Evolutionary conservation across 2,329 filamentous ascomycete genomes (phyloP).

Genomic region (Diaporthe amygdali): DNA sequence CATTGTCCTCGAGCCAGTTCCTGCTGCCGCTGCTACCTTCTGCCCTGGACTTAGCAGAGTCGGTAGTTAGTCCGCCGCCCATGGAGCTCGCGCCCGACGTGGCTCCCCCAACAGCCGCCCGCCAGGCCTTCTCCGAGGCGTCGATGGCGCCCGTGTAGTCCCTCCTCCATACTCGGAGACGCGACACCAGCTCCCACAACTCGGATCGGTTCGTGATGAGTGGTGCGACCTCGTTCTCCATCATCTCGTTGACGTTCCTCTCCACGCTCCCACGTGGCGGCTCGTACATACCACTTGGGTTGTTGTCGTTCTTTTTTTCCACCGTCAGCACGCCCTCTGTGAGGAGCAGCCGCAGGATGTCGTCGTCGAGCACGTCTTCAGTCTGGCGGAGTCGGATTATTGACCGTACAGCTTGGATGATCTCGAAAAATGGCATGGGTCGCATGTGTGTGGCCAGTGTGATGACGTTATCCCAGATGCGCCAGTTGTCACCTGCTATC

Average conservation of each 20-base stretch:
- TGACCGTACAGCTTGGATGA: constrained; percentile 75
- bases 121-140: constrained; percentile 89
- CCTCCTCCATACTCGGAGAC: constrained; percentile 74
- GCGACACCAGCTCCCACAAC: constrained; percentile 78
- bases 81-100: constrained; percentile 48
- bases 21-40: constrained; percentile 41
- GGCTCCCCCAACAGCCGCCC: constrained; percentile 66
- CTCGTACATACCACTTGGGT: constrained; percentile 36
- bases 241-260: constrained; percentile 69
- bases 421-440: constrained; percentile 76
- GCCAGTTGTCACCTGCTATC: constrained; percentile 83
- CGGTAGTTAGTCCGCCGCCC: constrained; percentile 40
- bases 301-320: constrained; percentile 41
- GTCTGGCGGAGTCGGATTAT: constrained; percentile 79
- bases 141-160: constrained; percentile 77
- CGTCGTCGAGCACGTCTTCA: constrained; percentile 78
- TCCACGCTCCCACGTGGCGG: constrained; percentile 64
- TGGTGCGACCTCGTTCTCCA: constrained; percentile 78
- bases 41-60: constrained; percentile 19
- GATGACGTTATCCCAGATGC: constrained; percentile 97
- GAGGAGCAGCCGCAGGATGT: constrained; percentile 74
- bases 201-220: constrained; percentile 81
- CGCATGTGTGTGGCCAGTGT: constrained; percentile 80
- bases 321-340: constrained; percentile 66
- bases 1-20: constrained; percentile 62